Conservation (phyloP, 495 filamentous ascomycete species). For the Penicillium goetzii region DNA sequence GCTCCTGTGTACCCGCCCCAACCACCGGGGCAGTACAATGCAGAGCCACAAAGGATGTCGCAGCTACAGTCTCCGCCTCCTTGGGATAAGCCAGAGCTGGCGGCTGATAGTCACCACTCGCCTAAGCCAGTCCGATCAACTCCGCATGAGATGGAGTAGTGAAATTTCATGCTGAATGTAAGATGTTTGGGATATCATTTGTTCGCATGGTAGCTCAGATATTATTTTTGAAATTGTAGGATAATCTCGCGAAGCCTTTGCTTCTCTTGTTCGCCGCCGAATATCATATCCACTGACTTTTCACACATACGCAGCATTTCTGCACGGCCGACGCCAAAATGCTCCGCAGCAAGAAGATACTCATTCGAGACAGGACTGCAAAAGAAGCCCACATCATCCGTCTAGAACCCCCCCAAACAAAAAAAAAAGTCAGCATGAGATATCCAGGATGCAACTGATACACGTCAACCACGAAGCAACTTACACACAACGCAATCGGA, state of each 20-base stretch:
- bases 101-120: background rate
- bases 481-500: conserved; percentile 61
- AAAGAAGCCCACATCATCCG: conserved; percentile 87
- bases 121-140: background rate
- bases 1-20: background rate
- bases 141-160: background rate
- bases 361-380: conserved; percentile 79
- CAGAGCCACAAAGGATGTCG: background rate
- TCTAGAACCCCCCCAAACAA: conserved; percentile 61
- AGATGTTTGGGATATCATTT: background rate
- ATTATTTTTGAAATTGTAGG: conserved; percentile 26
- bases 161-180: background rate
- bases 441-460: background rate
- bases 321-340: conserved; percentile 61
- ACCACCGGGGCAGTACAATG: background rate
- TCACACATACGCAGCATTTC: conserved; percentile 62
- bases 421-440: background rate
- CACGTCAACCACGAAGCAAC: conserved; percentile 38
- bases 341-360: conserved; percentile 70
- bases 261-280: conserved; percentile 66
- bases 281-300: conserved; percentile 63
- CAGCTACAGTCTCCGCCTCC: background rate
- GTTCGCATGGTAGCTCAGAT: background rate
- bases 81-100: background rate
- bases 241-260: conserved; percentile 56